Percentiles rank a stretch among this genome's conserved stretches.
Evolutionary conservation across 805 yeast species (phyloP).

Genomic region (Wickerhamiella azyma): DNA sequence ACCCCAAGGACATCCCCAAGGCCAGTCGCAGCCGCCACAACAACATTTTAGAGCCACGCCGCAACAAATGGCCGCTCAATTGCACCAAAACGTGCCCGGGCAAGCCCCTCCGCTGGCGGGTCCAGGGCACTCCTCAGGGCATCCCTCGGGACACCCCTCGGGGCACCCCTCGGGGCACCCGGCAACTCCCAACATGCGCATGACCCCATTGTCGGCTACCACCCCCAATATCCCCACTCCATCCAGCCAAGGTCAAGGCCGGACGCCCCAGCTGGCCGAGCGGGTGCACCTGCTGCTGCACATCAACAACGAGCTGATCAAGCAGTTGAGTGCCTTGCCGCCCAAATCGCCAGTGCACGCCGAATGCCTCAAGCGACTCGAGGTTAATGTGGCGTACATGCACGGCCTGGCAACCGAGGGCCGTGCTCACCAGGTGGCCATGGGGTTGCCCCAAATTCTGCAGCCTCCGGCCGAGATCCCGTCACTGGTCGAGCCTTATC

Average conservation of each 20-base stretch:
- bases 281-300: slow-evolving; percentile 2
- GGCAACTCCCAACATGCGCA: neutral
- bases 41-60: slow-evolving; percentile 2
- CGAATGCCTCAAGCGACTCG: slow-evolving; percentile 6
- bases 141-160: no score
- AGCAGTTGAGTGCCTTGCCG: neutral
- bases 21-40: neutral
- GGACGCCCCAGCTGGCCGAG: slow-evolving; percentile 4
- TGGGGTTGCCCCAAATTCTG: neutral
- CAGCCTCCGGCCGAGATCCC: slow-evolving; percentile 2
- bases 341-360: neutral
- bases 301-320: slow-evolving; percentile 5
- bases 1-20: neutral
- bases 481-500: slow-evolving; percentile 1
- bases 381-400: slow-evolving; percentile 1
- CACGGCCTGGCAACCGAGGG: slow-evolving; percentile 4
- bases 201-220: neutral
- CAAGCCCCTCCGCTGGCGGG: neutral
- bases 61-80: slow-evolving; percentile 6
- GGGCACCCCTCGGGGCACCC: no score
- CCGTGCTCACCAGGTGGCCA: neutral
- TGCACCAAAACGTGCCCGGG: neutral
- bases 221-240: neutral
- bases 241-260: neutral
- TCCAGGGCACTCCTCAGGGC: neutral